A percentile compares a stretch with the other conserved stretches of the same genome.
phyloP scores from a whole-genome alignment of 768 basidiomycete genomes.

The Crassisporium funariophilum region DNA sequence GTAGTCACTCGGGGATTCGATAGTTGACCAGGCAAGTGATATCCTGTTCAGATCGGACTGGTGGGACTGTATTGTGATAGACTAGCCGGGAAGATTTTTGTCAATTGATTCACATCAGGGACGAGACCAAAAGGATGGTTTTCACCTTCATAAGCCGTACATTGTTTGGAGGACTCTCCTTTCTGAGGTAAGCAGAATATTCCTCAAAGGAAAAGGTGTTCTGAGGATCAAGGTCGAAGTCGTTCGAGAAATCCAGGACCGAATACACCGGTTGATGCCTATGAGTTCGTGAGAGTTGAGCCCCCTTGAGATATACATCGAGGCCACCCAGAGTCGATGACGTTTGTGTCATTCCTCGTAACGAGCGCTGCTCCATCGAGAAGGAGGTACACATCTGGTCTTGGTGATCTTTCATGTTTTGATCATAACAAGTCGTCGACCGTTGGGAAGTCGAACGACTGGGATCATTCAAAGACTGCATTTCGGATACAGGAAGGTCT shows the following conservation, averaged over 20 bases:
- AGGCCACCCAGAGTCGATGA: constrained; percentile 41
- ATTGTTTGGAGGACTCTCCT: background rate
- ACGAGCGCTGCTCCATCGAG: constrained; percentile 3
- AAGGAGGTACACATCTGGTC: constrained; percentile 3
- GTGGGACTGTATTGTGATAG: background rate
- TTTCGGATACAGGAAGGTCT: constrained; percentile 7
- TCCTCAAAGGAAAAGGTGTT: background rate
- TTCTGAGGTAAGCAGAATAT: background rate
- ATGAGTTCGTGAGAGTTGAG: constrained; percentile 28
- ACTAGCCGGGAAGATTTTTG: background rate
- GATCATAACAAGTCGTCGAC: constrained; percentile 6
- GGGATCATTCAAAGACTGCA: background rate
- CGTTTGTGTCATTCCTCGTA: constrained; percentile 29
- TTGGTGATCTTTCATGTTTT: background rate
- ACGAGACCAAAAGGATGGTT: too few relatives aligned
- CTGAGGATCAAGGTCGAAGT: constrained; percentile 8
- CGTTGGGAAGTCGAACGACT: constrained; percentile 4
- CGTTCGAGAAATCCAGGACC: constrained; percentile 24
- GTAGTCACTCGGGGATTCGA: constrained; percentile 11
- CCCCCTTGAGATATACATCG: constrained; percentile 38
- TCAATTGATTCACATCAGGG: background rate
- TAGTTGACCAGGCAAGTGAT: constrained; percentile 5
- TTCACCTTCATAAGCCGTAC: background rate
- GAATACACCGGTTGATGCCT: constrained; percentile 28
- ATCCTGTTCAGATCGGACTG: background rate